A percentile compares a stretch with the other conserved stretches of the same genome.
Evolutionary conservation across 768 basidiomycete species (phyloP).

Genomic region (Pulveroboletus sp.): DNA sequence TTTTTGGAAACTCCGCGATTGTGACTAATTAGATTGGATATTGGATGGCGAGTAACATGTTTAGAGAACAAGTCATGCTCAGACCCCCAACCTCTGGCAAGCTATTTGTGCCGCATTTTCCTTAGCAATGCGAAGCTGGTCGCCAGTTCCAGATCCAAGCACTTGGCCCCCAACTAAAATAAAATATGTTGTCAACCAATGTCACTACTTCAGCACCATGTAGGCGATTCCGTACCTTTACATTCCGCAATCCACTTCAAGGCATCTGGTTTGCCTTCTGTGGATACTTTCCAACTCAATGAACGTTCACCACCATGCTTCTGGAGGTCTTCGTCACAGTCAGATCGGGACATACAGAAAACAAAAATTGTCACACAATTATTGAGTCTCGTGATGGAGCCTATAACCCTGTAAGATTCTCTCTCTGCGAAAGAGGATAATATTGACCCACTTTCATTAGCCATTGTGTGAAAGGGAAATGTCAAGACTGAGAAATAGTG

Average conservation of each 20-base stretch:
- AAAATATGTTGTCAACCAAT: slow-evolving; percentile 1
- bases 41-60: too few relatives aligned
- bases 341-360: background rate
- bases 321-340: slow-evolving; percentile 36
- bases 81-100: slow-evolving; percentile 31
- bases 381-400: slow-evolving; percentile 35
- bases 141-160: slow-evolving; percentile 44
- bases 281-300: slow-evolving; percentile 40
- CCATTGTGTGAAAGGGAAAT: slow-evolving; percentile 13
- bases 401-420: slow-evolving; percentile 24
- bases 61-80: slow-evolving; percentile 4
- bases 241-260: slow-evolving; percentile 52
- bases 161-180: slow-evolving; percentile 43
- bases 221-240: slow-evolving; percentile 42
- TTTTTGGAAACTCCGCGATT: slow-evolving; percentile 29
- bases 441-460: slow-evolving; percentile 17
- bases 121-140: slow-evolving; percentile 44
- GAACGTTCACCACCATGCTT: slow-evolving; percentile 23
- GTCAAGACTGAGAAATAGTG: background rate
- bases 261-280: slow-evolving; percentile 40
- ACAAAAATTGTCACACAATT: slow-evolving; percentile 39
- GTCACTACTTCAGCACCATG: background rate
- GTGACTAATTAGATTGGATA: background rate
- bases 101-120: slow-evolving; percentile 46
- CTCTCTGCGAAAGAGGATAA: background rate